A percentile compares a stretch with the other conserved stretches of the same genome.
Conservation (phyloP, 495 filamentous ascomycete species). For the Peziza echinospora region DNA sequence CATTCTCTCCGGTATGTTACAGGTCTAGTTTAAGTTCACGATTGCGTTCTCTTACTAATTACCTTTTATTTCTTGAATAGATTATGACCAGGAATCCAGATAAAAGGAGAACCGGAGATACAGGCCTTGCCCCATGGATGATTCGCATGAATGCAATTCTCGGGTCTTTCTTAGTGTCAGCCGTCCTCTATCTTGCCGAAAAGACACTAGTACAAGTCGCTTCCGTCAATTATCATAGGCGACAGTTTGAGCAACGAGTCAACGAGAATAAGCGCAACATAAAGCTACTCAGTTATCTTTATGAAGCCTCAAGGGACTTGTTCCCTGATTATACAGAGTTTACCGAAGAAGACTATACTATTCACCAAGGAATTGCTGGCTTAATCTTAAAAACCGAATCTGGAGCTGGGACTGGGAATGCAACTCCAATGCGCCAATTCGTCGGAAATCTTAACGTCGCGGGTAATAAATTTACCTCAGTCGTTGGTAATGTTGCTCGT, state of each 20-base stretch:
- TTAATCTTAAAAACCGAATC: slow-evolving; percentile 14
- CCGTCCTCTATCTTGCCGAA: slow-evolving; percentile 56
- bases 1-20: slow-evolving; percentile 42
- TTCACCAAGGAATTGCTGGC: slow-evolving; percentile 52
- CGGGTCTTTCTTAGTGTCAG: slow-evolving; percentile 51
- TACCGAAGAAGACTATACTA: slow-evolving; percentile 69
- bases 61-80: neutral
- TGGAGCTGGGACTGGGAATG: slow-evolving; percentile 26
- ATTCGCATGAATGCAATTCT: slow-evolving; percentile 48
- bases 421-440: slow-evolving; percentile 56
- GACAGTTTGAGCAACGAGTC: slow-evolving; percentile 75
- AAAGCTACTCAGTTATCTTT: slow-evolving; percentile 55
- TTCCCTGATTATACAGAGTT: slow-evolving; percentile 88
- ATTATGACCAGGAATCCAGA: slow-evolving; percentile 19
- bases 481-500: slow-evolving; percentile 79
- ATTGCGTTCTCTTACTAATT: neutral
- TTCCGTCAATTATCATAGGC: slow-evolving; percentile 81
- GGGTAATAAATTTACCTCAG: slow-evolving; percentile 76
- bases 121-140: slow-evolving; percentile 29
- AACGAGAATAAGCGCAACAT: slow-evolving; percentile 72
- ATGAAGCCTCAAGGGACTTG: slow-evolving; percentile 64
- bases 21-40: neutral
- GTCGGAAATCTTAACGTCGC: slow-evolving; percentile 54
- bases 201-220: slow-evolving; percentile 78
- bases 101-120: slow-evolving; percentile 17